Evolutionary conservation across 1,284 basidiomycete genomes (phyloP).

Genomic region (Malassezia pachydermatis): DNA sequence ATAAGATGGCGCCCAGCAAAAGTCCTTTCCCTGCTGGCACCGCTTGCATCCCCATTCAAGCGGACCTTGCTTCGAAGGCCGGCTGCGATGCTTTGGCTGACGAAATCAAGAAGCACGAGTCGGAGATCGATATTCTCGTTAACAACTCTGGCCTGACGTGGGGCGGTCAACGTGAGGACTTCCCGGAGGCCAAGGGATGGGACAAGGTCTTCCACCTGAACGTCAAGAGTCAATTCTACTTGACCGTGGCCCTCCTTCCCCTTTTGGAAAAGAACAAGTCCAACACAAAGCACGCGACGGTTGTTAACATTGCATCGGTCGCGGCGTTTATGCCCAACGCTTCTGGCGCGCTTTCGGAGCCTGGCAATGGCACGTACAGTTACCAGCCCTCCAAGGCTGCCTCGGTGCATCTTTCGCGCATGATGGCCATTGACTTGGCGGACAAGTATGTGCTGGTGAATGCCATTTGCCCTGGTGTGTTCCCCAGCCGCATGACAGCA

Average conservation of each 20-base stretch:
- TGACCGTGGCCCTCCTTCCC: constrained; percentile 44
- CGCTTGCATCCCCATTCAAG: constrained; percentile 33
- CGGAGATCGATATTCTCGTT: constrained; percentile 54
- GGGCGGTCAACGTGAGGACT: constrained; percentile 64
- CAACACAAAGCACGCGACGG: constrained; percentile 57
- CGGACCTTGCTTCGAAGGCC: constrained; percentile 55
- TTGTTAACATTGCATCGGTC: constrained; percentile 64
- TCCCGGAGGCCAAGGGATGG: constrained; percentile 64
- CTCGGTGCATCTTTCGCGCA: constrained; percentile 69
- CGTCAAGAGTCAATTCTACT: constrained; percentile 46
- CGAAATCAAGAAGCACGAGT: constrained; percentile 59
- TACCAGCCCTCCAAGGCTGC: constrained; percentile 61
- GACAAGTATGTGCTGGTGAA: constrained; percentile 57
- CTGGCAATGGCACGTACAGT: constrained; percentile 65
- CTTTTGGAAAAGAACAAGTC: constrained; percentile 33
- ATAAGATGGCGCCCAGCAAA: constrained; percentile 26
- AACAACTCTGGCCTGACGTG: constrained; percentile 55
- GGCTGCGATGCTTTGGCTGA: constrained; percentile 66
- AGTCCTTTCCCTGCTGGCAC: constrained; percentile 18
- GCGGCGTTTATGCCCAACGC: constrained; percentile 57
- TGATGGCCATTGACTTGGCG: constrained; percentile 62
- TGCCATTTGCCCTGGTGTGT: constrained; percentile 67
- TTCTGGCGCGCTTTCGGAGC: constrained; percentile 53
- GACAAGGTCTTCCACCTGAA: constrained; percentile 52
- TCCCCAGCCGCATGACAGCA: constrained; percentile 77